Conservation (phyloP, 495 filamentous ascomycete genomes). For the Xylaria castorea region DNA sequence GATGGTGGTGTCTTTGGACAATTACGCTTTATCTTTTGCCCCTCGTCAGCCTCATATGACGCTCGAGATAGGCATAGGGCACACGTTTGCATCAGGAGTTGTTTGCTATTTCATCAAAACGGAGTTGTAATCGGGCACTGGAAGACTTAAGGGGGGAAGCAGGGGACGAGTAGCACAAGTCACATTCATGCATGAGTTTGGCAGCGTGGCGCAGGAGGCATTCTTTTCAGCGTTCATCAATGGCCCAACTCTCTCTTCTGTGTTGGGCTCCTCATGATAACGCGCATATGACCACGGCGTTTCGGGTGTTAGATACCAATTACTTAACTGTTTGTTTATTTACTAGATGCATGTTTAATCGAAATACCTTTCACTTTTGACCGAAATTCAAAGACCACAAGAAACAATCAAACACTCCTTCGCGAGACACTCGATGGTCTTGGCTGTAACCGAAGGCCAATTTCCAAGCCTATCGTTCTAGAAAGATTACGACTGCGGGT, state of each 20-base stretch:
- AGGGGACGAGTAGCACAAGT: constrained; percentile 13
- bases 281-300: constrained; percentile 14
- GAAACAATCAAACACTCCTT: neutral
- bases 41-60: constrained; percentile 17
- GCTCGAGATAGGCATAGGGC: neutral
- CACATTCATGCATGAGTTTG: constrained; percentile 23
- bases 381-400: neutral
- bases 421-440: neutral
- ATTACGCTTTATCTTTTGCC: constrained; percentile 27
- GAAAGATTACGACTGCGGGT: neutral
- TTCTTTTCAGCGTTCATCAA: constrained; percentile 17
- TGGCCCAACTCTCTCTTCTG: neutral
- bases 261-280: constrained; percentile 9
- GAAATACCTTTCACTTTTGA: neutral
- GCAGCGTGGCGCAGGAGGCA: constrained; percentile 24
- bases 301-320: constrained; percentile 21
- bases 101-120: neutral
- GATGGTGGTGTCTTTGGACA: constrained; percentile 30
- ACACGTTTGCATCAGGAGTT: neutral
- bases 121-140: neutral
- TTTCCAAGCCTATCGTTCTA: constrained; percentile 3
- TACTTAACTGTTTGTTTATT: constrained; percentile 9
- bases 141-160: neutral
- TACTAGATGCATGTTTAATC: neutral
- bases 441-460: neutral